Base-by-base conservation (phyloP, 2,329 filamentous ascomycete genomes). In the Chrysoporthe deuterocubensis region DNA sequence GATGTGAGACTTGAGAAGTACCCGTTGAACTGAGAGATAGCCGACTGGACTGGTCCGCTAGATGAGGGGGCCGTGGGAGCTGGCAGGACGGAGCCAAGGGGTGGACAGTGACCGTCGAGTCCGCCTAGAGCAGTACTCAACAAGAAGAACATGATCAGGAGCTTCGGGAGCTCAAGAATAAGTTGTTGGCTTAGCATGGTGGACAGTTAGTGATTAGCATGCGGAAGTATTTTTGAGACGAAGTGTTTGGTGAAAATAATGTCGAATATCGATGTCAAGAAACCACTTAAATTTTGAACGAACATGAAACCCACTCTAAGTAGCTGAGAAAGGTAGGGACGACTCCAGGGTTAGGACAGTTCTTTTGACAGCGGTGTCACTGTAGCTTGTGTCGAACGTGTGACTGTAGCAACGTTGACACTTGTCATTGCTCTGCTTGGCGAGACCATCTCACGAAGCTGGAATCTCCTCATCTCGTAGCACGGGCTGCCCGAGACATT, bases 81-180 rank as follows among this genome's bases (percentile, higher is more conserved):
- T 7, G 78, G 80, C 7, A 82, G 73, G 54, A 82, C 80, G 13
- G 79, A 73, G 4, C 80, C 80, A n/a, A 82, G 74, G 40, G 81
- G 80, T n/a, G 81, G 80, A 26, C 80, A 82, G 5, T 78, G 76
- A n/a, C 76, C 77, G 40, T 77, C 72, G 18, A 71, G 74, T 72
- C 46, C 61, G 18, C 61, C 61, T 34, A 63, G 44, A n/a, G 40
- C 61, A 26, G 21, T 16, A 37, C n/a, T 32, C 7, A 72, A 61
- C 32, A 69, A 14, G 14, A 1, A 26, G n/a, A 43, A 18, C 46
- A 42, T 26, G 9, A 14, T 9, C 18, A 52, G 44, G 44, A 61
- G 42, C 40, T 21, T 32, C 5, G 21, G 13, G 18, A 61, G 21
- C 40, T 8, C 42, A 16, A 32, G 13, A n/a, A 1, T 8, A 8